These are phyloP conservation scores for Coemansia sp. DNA, from an alignment of 192 early-diverging fungal species.

Conservation along the genomic window DNA sequence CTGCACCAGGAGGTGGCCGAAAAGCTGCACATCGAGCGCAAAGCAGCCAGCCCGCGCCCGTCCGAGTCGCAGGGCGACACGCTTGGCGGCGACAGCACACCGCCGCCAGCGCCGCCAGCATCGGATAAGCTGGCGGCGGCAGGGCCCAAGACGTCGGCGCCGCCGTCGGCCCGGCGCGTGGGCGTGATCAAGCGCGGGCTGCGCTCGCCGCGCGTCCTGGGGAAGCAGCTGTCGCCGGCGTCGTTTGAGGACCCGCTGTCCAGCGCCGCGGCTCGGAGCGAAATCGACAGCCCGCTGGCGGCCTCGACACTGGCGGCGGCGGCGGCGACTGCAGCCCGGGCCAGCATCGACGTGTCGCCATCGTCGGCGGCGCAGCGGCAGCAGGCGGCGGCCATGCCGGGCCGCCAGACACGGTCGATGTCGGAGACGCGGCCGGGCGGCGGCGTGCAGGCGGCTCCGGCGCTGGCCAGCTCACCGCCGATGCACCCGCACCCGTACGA, in stretches of 20 bases:
- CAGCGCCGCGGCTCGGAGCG: slow-evolving; percentile 28
- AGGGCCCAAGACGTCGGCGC: slow-evolving; percentile 8
- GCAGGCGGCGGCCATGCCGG: not conserved
- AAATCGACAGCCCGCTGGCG: not conserved
- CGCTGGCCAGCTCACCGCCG: not conserved
- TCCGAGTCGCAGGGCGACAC: too few species aligned
- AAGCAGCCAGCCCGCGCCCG: not conserved
- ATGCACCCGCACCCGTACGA: slow-evolving; percentile 40
- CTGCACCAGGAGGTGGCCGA: slow-evolving; percentile 7
- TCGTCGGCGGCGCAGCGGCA: slow-evolving; percentile 4
- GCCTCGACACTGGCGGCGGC: too few species aligned
- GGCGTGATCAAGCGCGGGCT: slow-evolving; percentile 46
- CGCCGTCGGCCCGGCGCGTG: slow-evolving; percentile 37
- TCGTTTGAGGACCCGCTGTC: slow-evolving; percentile 44
- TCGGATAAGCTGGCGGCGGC: not conserved
- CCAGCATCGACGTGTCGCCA: slow-evolving; percentile 27
- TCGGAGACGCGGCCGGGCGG: slow-evolving; percentile 20
- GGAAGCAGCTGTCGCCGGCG: slow-evolving; percentile 35
- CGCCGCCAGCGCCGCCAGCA: not conserved
- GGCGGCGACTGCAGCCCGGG: slow-evolving; percentile 14
- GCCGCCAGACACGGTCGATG: slow-evolving; percentile 41
- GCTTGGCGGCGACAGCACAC: too few species aligned
- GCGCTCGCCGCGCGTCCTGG: slow-evolving; percentile 40
- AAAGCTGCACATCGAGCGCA: slow-evolving; percentile 1
- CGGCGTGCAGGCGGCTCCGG: not conserved